Conservation (phyloP, 2,329 filamentous ascomycete species). For the Colletotrichum brevisporum region DNA sequence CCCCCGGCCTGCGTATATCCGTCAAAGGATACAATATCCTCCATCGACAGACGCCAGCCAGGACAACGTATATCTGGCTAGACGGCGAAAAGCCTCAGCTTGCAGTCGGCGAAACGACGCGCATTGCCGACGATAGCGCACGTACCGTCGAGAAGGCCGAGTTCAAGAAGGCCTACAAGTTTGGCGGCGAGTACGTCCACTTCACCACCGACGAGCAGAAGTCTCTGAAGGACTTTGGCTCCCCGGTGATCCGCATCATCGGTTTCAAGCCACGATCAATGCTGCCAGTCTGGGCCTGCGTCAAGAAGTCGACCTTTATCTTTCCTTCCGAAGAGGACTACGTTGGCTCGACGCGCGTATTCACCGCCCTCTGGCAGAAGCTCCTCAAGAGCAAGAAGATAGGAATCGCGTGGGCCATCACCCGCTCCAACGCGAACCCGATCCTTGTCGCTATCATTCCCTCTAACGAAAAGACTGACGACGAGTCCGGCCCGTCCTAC, state of each 20-base stretch:
- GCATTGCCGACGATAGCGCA: constrained; percentile 83
- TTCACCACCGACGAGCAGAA: constrained; percentile 90
- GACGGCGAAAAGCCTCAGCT: constrained; percentile 89
- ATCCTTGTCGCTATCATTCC: constrained; percentile 86
- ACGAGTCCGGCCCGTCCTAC: constrained; percentile 75
- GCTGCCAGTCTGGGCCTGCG: constrained; percentile 86
- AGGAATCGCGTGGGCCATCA: constrained; percentile 90
- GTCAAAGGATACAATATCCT: constrained; percentile 94
- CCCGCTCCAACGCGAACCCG: constrained; percentile 84
- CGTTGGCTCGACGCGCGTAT: constrained; percentile 92
- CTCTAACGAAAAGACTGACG: constrained; percentile 75
- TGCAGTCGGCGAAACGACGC: constrained; percentile 79
- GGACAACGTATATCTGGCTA: constrained; percentile 90
- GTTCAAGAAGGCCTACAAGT: constrained; percentile 94
- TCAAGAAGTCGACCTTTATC: constrained; percentile 90
- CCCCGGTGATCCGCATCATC: constrained; percentile 87
- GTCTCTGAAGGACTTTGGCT: constrained; percentile 82
- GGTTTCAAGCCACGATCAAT: constrained; percentile 89
- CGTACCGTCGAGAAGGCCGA: constrained; percentile 84
- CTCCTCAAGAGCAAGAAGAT: constrained; percentile 84
- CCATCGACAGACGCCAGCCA: constrained; percentile 84
- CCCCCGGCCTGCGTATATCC: constrained; percentile 86
- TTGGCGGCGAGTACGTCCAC: constrained; percentile 89
- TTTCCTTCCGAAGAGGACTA: constrained; percentile 94
- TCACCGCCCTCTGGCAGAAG: constrained; percentile 91